Conservation (phyloP, 2,329 filamentous ascomycete genomes). For the Meredithiella fracta region DNA sequence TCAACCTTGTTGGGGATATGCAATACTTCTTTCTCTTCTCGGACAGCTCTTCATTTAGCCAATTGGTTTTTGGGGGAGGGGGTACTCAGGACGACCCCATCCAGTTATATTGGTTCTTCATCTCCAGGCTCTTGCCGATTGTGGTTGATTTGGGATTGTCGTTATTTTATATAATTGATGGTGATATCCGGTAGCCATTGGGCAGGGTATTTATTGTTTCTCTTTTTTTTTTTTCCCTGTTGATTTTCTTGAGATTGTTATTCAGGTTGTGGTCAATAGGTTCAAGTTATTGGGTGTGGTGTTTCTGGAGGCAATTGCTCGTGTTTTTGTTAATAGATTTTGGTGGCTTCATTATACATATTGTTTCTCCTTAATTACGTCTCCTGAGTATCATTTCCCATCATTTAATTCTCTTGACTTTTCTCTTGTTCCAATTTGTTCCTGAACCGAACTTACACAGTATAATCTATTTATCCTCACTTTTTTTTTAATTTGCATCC, state of each 20-base stretch:
- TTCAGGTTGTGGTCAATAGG: not conserved
- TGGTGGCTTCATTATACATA: no score
- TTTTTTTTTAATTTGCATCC: no score
- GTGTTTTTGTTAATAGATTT: not conserved
- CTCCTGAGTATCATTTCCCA: no score
- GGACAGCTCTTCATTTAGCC: no score
- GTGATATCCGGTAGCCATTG: not conserved
- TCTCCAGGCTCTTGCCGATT: not conserved
- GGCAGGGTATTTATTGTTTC: not conserved
- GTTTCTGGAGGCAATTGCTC: not conserved
- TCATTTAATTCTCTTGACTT: slow-evolving; percentile 1
- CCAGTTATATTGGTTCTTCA: not conserved
- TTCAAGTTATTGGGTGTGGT: not conserved
- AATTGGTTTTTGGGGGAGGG: no score
- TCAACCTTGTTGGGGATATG: not conserved
- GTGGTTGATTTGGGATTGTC: not conserved
- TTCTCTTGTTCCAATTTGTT: not conserved
- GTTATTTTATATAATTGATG: not conserved
- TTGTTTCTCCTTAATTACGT: no score
- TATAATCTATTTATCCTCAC: no score
- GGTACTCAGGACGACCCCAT: no score
- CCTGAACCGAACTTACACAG: no score
- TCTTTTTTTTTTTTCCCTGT: not conserved
- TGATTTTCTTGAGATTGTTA: not conserved
- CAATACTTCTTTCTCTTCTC: not conserved